These are phyloP conservation scores for Pyricularia sp. DNA, from an alignment of 2,329 filamentous ascomycete species.

Conservation along the genomic window DNA sequence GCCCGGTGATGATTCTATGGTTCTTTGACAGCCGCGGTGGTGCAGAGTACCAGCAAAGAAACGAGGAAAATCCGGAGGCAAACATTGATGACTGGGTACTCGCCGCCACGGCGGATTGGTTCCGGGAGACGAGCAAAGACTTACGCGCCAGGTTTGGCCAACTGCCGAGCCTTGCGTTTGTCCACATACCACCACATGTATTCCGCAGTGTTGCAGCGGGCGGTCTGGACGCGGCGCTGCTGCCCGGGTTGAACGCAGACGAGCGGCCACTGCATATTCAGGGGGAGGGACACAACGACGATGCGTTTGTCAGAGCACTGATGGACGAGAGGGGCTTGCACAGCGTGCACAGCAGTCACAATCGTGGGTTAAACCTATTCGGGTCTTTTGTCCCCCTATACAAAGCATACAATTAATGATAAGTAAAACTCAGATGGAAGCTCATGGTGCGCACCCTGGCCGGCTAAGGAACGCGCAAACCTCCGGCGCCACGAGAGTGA, in stretches of 20 bases:
- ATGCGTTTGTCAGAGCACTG: slow-evolving; percentile 42
- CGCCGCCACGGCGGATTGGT: slow-evolving; percentile 33
- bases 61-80: slow-evolving; percentile 13
- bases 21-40: slow-evolving; percentile 63
- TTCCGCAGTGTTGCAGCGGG: slow-evolving; percentile 27
- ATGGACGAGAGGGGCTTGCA: slow-evolving; percentile 34
- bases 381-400: not conserved
- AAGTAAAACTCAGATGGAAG: slow-evolving; percentile 23
- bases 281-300: slow-evolving; percentile 29
- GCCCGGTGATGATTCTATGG: slow-evolving; percentile 44
- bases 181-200: slow-evolving; percentile 37
- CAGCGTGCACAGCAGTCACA: slow-evolving; percentile 45
- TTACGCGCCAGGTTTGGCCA: slow-evolving; percentile 21
- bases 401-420: not conserved
- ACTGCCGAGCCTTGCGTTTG: slow-evolving; percentile 37
- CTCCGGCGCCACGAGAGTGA: slow-evolving; percentile 23
- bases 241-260: slow-evolving; percentile 20
- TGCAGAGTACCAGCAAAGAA: slow-evolving; percentile 31
- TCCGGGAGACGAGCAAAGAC: slow-evolving; percentile 21
- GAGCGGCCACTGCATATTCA: slow-evolving; percentile 17
- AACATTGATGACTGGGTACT: slow-evolving; percentile 36
- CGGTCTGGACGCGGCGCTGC: slow-evolving; percentile 20
- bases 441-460: slow-evolving; percentile 31
- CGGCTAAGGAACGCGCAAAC: slow-evolving; percentile 17
- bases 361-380: slow-evolving; percentile 21